These are phyloP conservation scores for Artemisia argyi DNA, from an alignment of 129 eudicot species.

Conservation along the genomic window DNA sequence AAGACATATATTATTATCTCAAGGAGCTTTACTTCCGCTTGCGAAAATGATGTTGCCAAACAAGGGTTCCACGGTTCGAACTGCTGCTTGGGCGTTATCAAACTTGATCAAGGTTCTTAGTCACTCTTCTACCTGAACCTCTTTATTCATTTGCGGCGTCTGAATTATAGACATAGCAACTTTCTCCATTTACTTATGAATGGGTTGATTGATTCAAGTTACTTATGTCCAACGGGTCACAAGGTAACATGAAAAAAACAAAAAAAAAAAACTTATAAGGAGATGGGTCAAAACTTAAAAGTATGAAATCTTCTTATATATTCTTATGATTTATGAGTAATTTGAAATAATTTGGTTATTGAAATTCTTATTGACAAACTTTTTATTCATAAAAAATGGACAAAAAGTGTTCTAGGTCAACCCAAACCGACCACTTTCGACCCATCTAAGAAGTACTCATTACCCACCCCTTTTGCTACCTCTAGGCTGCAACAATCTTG, in stretches of 20 bases:
- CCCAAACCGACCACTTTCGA: not conserved
- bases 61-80: conserved; percentile 89
- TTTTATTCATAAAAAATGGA: not conserved
- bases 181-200: not conserved
- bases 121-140: conserved; percentile 1
- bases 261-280: not conserved
- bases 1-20: conserved; percentile 61
- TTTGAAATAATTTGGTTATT: too few species aligned
- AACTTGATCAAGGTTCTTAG: conserved; percentile 82
- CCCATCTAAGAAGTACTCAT: not conserved
- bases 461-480: not conserved
- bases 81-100: conserved; percentile 98
- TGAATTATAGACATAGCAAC: not conserved
- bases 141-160: too few species aligned
- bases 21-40: conserved; percentile 89
- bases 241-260: not conserved
- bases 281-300: not conserved
- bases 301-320: too few species aligned
- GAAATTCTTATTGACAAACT: not conserved
- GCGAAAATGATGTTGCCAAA: conserved; percentile 94
- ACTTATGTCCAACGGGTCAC: not conserved
- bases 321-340: too few species aligned
- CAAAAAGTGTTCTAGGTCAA: not conserved
- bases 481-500: not conserved
- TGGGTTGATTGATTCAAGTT: not conserved